These are phyloP conservation scores for Paraphaeosphaeria sporulosa DNA, from an alignment of 2,329 filamentous ascomycete species.

Conservation along the genomic window DNA sequence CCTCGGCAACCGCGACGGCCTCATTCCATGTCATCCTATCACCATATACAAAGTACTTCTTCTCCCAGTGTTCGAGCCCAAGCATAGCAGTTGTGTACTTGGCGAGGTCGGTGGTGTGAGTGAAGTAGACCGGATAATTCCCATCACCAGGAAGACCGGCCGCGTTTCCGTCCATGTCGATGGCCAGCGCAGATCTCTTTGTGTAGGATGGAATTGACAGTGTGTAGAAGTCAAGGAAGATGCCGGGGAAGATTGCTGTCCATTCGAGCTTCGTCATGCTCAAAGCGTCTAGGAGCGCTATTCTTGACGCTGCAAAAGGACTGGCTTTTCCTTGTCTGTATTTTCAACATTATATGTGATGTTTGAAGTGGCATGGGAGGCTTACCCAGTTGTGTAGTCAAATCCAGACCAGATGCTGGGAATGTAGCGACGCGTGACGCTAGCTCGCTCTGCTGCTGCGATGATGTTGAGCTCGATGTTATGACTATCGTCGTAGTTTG, in stretches of 20 bases:
- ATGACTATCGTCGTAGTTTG: conserved; percentile 24
- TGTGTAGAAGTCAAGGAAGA: conserved; percentile 39
- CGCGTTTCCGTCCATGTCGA: conserved; percentile 19
- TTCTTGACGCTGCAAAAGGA: conserved; percentile 7
- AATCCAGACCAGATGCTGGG: conserved; percentile 51
- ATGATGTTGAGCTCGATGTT: conserved; percentile 55
- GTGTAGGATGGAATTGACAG: conserved; percentile 21
- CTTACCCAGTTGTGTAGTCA: conserved; percentile 19
- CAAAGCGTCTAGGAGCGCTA: conserved; percentile 18
- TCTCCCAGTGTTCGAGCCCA: conserved; percentile 55
- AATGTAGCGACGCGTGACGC: conserved; percentile 51
- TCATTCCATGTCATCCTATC: conserved; percentile 23
- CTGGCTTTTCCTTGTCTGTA: conserved; percentile 9
- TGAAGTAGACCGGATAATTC: conserved; percentile 54
- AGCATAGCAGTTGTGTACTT: conserved; percentile 55
- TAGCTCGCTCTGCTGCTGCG: conserved; percentile 51
- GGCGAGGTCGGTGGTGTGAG: conserved; percentile 60
- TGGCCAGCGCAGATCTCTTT: conserved; percentile 6
- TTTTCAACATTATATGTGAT: neutral
- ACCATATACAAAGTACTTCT: conserved; percentile 30
- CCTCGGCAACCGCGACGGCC: conserved; percentile 19
- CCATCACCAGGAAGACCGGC: conserved; percentile 62
- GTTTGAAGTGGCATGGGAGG: neutral
- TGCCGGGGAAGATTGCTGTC: conserved; percentile 30
- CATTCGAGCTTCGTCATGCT: conserved; percentile 28